phyloP scores from a whole-genome alignment of 2,329 filamentous ascomycete genomes.

The Aspergillus texensis region DNA sequence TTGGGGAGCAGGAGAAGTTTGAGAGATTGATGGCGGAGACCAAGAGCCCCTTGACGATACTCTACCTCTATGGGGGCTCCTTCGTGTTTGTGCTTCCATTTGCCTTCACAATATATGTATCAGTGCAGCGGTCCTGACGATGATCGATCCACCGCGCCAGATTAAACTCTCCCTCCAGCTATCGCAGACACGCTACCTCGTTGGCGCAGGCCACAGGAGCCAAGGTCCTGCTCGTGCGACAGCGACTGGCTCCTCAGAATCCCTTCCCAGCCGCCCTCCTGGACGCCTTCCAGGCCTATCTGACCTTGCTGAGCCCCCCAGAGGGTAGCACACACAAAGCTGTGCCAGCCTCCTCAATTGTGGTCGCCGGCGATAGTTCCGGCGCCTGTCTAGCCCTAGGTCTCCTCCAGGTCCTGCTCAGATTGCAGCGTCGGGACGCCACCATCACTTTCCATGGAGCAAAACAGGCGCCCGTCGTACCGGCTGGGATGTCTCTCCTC shows the following conservation, averaged over 20 bases:
- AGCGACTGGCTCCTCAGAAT: constrained; percentile 12
- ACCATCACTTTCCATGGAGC: too few species aligned
- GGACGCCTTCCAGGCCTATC: constrained; percentile 9
- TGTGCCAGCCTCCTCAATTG: constrained; percentile 1
- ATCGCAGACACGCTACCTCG: background rate
- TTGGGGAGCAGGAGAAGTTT: background rate
- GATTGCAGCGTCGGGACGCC: too few species aligned
- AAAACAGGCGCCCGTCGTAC: too few species aligned
- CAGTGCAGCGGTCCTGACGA: background rate
- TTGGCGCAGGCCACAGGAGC: constrained; percentile 3
- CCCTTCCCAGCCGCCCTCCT: constrained; percentile 14
- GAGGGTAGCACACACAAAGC: background rate
- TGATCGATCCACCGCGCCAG: background rate
- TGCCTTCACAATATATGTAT: too few species aligned
- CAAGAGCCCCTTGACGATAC: background rate
- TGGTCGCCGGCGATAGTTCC: constrained; percentile 5
- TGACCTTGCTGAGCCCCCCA: constrained; percentile 5
- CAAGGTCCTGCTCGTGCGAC: constrained; percentile 4
- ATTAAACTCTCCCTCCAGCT: background rate
- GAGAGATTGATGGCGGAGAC: background rate
- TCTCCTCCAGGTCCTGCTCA: too few species aligned
- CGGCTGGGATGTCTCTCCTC: too few species aligned
- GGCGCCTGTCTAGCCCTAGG: background rate
- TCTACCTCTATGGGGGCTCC: background rate
- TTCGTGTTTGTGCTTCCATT: background rate